Evolutionary conservation across 495 filamentous ascomycete genomes (phyloP), one percentile per base, ranked within the genome.

Genomic region (Podospora tetraspora): DNA sequence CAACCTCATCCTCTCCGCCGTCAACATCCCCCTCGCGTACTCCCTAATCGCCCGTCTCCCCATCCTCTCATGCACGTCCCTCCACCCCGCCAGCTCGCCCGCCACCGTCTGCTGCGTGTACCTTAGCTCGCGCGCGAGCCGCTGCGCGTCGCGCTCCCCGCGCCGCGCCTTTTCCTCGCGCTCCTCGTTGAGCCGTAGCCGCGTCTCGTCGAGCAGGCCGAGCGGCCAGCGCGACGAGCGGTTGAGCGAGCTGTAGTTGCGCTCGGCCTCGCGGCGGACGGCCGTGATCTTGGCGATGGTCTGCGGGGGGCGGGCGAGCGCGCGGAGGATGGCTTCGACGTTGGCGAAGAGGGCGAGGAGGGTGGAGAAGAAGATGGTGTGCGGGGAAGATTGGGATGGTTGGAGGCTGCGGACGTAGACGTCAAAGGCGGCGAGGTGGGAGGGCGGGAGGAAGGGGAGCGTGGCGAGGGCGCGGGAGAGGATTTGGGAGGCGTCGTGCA

Each of bases 51-150:
- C 90, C 69, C 85, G 87, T 29, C 87, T 81, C 3, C 90, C 93
- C 78, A 92, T 85, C 70, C 86, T 87, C 71, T 90, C 92, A 63
- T 93, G 88, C 82, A 92, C 87, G 16, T 95, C 92, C 72, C 96
- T 92, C 91, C 94, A 98, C 2, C 92, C 94, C 1, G 95, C 94
- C 68, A 99, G 75, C 77, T 99, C 96, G 9, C 87, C 83, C 13
- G 96, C 94, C 7, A 97, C 94, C 11, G 94, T 92, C 76, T 94
- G 91, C 79, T 97, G 94, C 62, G 93, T 97, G 75, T 96, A 97
- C 37, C 91, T 81, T 22, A 99, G 77, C 74, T 99, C 96, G 61
- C 86, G 86, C 0, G 89, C 88, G 21, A 97, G 75, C 25, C 81
- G 83, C 37, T 87, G 82, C 10, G 90, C 79, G 71, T 97, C 91